A percentile compares a stretch with the other conserved stretches of the same genome.
Evolutionary conservation across 2,329 filamentous ascomycete genomes (phyloP).

Genomic region (Ceratocystis eucalypticola): DNA sequence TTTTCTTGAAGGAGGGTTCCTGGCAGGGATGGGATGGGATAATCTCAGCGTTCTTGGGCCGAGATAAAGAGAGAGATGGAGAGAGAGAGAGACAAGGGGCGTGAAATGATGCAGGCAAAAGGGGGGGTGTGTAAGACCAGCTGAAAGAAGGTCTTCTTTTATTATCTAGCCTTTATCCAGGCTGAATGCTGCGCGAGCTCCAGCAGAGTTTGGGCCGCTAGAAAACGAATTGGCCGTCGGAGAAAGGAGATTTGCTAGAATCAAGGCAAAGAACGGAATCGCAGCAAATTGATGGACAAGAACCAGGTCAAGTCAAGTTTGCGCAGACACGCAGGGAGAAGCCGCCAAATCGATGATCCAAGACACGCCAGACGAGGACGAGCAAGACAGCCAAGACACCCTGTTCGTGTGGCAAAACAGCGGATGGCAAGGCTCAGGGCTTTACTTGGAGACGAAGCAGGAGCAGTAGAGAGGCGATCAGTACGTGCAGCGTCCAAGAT

Average conservation of each 20-base stretch:
- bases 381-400: background rate
- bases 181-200: background rate
- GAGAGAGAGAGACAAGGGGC: background rate
- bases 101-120: background rate
- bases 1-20: background rate
- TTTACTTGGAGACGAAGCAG: background rate
- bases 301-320: no score
- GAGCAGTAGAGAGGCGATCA: background rate
- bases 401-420: background rate
- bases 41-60: background rate
- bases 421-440: background rate
- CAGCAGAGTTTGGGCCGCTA: background rate
- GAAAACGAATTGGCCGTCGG: background rate
- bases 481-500: background rate
- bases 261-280: background rate
- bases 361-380: background rate
- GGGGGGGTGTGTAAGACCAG: background rate
- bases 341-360: background rate
- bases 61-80: background rate
- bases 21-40: slow-evolving; percentile 10
- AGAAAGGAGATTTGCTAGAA: background rate
- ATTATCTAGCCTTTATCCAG: background rate
- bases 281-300: background rate
- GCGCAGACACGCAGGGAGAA: background rate
- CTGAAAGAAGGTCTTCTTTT: background rate